Conservation (phyloP, 1,139 yeast species). For the Suhomyces taliae region DNA sequence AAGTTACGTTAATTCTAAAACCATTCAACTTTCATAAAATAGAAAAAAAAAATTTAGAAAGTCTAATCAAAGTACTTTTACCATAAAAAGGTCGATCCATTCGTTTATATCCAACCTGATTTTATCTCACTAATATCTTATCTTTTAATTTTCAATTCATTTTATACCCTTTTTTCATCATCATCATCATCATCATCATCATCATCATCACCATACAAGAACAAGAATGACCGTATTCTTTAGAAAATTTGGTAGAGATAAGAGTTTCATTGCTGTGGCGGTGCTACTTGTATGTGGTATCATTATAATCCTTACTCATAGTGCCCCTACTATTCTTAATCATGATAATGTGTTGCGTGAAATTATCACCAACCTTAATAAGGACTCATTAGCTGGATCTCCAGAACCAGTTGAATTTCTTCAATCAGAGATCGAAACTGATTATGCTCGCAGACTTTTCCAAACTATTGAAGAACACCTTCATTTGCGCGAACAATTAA, state of each 20-base stretch:
- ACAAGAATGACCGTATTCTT: background rate
- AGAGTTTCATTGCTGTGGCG: conserved; percentile 1
- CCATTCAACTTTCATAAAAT: no score
- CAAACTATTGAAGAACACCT: conserved; percentile 7
- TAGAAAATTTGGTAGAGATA: conserved; percentile 2
- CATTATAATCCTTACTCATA: background rate
- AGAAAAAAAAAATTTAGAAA: no score
- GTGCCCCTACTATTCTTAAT: background rate
- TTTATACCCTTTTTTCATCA: no score
- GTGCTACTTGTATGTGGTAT: background rate
- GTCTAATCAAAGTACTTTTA: no score
- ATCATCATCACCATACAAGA: background rate
- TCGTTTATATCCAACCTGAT: no score
- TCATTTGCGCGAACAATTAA: conserved; percentile 7
- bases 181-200: no score
- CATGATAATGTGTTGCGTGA: conserved; percentile 1
- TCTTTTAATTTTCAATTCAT: no score
- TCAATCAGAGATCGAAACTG: conserved; percentile 9
- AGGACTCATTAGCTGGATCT: background rate
- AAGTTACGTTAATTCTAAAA: no score
- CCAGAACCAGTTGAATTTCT: conserved; percentile 10
- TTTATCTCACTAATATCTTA: no score
- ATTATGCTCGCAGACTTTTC: conserved; percentile 10
- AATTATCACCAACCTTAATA: background rate
- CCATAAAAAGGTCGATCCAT: no score